Percentiles rank a stretch among this genome's conserved stretches.
phyloP scores from a whole-genome alignment of 305 asterid genomes.

The Fraxinus latifolia region DNA sequence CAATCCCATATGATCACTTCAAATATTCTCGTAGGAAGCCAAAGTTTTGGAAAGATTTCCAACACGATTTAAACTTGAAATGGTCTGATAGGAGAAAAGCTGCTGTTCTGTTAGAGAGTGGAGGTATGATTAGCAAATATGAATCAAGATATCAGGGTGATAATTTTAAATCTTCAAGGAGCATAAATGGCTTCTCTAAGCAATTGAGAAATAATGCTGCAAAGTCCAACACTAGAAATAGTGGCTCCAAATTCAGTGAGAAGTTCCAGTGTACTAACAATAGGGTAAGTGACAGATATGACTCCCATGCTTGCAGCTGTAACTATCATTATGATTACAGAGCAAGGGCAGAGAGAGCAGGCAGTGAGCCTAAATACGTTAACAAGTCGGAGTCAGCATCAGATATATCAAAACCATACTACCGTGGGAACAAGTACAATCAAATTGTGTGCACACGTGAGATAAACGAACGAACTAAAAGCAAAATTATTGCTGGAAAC shows the following conservation, averaged over 20 bases:
- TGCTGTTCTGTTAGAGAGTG: constrained; percentile 44
- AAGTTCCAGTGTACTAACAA: constrained; percentile 47
- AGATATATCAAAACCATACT: constrained; percentile 62
- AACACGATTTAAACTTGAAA: constrained; percentile 47
- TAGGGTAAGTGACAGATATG: constrained; percentile 47
- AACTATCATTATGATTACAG: constrained; percentile 58
- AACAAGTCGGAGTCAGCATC: constrained; percentile 45
- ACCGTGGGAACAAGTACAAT: constrained; percentile 47
- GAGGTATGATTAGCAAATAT: constrained; percentile 38
- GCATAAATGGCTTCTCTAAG: constrained; percentile 44
- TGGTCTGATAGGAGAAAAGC: constrained; percentile 58
- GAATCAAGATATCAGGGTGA: constrained; percentile 55
- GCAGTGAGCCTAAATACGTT: constrained; percentile 43
- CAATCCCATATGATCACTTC: constrained; percentile 39
- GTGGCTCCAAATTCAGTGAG: constrained; percentile 50
- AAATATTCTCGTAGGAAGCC: constrained; percentile 61
- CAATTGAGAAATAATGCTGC: constrained; percentile 42
- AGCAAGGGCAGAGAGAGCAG: constrained; percentile 56
- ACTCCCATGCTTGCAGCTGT: constrained; percentile 62
- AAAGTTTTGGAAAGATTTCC: constrained; percentile 54
- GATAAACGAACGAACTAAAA: constrained; percentile 51
- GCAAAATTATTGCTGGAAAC: constrained; percentile 42
- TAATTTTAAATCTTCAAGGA: constrained; percentile 51
- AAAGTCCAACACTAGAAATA: constrained; percentile 53
- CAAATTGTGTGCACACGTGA: constrained; percentile 51